Percentiles rank a stretch among this genome's conserved stretches.
Evolutionary conservation across 78 protist genomes (phyloP).

Genomic region (slime mould (Dictyostelium discoideum)): DNA sequence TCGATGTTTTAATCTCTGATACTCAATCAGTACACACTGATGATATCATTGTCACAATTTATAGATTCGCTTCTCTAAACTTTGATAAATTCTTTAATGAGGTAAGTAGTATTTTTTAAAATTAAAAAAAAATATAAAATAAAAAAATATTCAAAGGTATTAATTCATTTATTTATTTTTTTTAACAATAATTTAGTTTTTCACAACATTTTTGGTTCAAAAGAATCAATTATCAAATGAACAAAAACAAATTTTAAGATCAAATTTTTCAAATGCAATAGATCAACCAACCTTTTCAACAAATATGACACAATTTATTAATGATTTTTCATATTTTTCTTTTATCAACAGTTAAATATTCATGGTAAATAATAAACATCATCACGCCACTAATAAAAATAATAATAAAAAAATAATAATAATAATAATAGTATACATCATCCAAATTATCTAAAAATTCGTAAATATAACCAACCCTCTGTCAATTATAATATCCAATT

Average conservation of each 20-base stretch:
- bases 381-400: not conserved
- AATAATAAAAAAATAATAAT: not conserved
- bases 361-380: not conserved
- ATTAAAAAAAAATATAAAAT: too few relatives aligned
- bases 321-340: constrained; percentile 60
- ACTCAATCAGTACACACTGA: constrained; percentile 34
- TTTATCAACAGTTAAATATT: constrained; percentile 13
- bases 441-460: not conserved
- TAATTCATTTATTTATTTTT: not conserved
- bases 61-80: constrained; percentile 44
- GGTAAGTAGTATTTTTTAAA: not conserved
- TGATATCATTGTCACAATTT: constrained; percentile 42
- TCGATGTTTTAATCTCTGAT: constrained; percentile 21
- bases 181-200: not conserved
- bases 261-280: constrained; percentile 22
- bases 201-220: not conserved
- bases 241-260: constrained; percentile 23
- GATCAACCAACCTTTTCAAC: constrained; percentile 63
- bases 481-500: not conserved
- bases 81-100: constrained; percentile 63
- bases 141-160: not conserved
- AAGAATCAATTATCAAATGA: constrained; percentile 27
- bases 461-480: not conserved
- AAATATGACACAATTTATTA: constrained; percentile 30
- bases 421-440: too few relatives aligned